Conservation (phyloP, 257 asterid species). For the Salvia miltiorrhiza region DNA sequence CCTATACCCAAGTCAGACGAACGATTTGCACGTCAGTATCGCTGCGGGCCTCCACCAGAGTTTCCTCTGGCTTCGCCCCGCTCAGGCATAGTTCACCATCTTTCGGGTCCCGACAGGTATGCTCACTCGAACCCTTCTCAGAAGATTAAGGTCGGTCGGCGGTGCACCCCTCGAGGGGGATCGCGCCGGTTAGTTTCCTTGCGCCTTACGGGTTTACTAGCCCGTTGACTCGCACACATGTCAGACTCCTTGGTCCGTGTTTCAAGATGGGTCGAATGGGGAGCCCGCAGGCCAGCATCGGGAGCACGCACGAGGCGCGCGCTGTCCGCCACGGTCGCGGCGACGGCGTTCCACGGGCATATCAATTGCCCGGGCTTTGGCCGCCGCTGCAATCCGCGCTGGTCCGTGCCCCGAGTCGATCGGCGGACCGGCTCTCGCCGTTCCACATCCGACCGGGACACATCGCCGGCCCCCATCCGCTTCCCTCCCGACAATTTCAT, state of each 20-base stretch:
- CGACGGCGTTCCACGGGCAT: background rate
- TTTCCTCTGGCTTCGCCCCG: constrained; percentile 76
- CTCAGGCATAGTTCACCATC: constrained; percentile 80
- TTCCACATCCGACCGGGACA: constrained; percentile 54
- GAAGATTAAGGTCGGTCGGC: background rate
- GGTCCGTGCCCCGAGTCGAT: constrained; percentile 31
- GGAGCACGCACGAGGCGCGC: background rate
- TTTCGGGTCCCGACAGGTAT: constrained; percentile 17
- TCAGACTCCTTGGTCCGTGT: too few relatives aligned
- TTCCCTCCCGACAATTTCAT: constrained; percentile 37
- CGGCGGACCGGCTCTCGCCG: constrained; percentile 41
- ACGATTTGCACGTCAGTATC: constrained; percentile 70
- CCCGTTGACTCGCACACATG: too few relatives aligned
- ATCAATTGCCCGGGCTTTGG: constrained; percentile 1
- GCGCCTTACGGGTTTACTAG: too few relatives aligned
- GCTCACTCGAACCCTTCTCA: background rate
- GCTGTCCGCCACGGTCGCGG: background rate
- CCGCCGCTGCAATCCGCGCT: constrained; percentile 12
- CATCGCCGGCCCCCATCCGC: constrained; percentile 62
- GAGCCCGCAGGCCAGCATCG: too few relatives aligned
- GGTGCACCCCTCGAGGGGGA: background rate
- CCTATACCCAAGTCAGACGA: constrained; percentile 66
- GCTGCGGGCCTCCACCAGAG: constrained; percentile 81
- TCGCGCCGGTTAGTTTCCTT: background rate
- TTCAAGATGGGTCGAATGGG: too few relatives aligned